Evolutionary conservation across 225 moss, liverwort and hornwort genomes (phyloP).

Genomic region (Antitrichia curtipendula): DNA sequence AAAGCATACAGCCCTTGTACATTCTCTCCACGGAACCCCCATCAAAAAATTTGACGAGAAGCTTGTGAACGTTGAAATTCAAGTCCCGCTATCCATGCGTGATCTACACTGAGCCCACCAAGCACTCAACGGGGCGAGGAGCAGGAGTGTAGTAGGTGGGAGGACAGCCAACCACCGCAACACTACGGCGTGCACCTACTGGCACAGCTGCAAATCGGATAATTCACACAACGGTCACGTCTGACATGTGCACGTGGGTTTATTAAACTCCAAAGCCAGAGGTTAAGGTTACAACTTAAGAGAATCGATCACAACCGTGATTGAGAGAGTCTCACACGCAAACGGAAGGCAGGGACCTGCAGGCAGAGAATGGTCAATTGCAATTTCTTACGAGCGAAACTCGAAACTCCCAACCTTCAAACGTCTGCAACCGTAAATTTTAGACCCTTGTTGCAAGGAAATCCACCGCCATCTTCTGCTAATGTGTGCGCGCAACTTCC

Average conservation of each 20-base stretch:
- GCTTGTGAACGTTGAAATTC: neutral
- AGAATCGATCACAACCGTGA: neutral
- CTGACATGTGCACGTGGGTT: neutral
- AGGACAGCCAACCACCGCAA: neutral
- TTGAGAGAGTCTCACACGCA: neutral
- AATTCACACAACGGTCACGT: neutral
- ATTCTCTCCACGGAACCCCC: neutral
- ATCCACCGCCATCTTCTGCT: neutral
- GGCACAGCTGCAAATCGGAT: neutral
- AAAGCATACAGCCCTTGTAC: neutral
- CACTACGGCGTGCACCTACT: neutral
- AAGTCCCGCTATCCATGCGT: too few relatives aligned
- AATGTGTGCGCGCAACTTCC: neutral
- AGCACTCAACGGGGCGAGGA: neutral
- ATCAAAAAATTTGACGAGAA: neutral
- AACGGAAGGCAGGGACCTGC: neutral
- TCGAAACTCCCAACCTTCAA: neutral
- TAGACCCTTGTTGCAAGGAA: neutral
- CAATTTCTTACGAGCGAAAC: neutral
- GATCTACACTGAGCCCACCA: neutral
- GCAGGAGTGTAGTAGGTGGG: neutral
- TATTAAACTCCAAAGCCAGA: neutral
- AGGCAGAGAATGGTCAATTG: neutral
- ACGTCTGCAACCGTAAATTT: neutral
- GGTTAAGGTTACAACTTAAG: too few relatives aligned